These are phyloP conservation scores for Talaromyces atroroseus DNA, from an alignment of 2,329 filamentous ascomycete genomes.

Conservation along the genomic window DNA sequence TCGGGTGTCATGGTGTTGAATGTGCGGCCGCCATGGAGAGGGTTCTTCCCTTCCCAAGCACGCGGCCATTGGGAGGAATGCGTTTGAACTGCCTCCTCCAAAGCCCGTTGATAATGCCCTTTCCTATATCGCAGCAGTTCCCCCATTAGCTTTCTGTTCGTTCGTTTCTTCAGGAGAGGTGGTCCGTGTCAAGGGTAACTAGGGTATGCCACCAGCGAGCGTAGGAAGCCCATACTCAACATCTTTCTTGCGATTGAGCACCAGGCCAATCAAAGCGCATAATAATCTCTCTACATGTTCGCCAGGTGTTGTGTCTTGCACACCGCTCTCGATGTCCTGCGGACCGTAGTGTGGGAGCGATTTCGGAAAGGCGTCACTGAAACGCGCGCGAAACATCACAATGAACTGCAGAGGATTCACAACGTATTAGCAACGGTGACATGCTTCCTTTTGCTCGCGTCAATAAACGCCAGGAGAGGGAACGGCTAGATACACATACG, in stretches of 20 bases:
- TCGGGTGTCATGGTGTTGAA: constrained; percentile 79
- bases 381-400: constrained; percentile 94
- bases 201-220: background rate
- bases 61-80: constrained; percentile 85
- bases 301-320: constrained; percentile 70
- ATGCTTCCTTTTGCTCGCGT: constrained; percentile 15
- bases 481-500: constrained; percentile 58
- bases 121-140: constrained; percentile 51
- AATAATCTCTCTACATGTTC: constrained; percentile 82
- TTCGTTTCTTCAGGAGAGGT: background rate
- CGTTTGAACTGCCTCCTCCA: constrained; percentile 84
- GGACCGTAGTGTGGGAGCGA: constrained; percentile 86
- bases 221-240: constrained; percentile 72
- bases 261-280: constrained; percentile 79
- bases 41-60: constrained; percentile 77
- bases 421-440: constrained; percentile 12
- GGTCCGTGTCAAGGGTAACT: background rate
- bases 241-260: constrained; percentile 96
- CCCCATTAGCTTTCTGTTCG: constrained; percentile 25
- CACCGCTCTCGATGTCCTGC: constrained; percentile 86
- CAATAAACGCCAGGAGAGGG: constrained; percentile 11
- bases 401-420: constrained; percentile 65
- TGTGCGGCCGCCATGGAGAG: constrained; percentile 69
- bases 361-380: constrained; percentile 81
- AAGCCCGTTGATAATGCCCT: constrained; percentile 84